Percentiles rank a stretch among this genome's conserved stretches.
These are phyloP conservation scores for Candida railenensis DNA, from an alignment of 805 yeast species.

Conservation along the genomic window DNA sequence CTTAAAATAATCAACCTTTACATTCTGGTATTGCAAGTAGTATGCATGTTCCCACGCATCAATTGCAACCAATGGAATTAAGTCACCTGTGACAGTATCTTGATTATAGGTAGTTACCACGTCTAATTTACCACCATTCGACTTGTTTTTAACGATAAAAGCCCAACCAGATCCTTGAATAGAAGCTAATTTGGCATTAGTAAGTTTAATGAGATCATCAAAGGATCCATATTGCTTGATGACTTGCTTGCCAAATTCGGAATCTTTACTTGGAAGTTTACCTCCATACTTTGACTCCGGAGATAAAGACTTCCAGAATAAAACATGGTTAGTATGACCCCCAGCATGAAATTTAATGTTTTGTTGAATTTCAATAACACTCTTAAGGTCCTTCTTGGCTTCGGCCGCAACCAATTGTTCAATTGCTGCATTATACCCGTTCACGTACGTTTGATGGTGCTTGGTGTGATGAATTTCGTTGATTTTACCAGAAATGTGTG, in stretches of 20 bases:
- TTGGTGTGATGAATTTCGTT: constrained; percentile 49
- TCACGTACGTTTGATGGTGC: constrained; percentile 52
- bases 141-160: constrained; percentile 46
- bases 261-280: constrained; percentile 47
- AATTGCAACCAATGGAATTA: constrained; percentile 47
- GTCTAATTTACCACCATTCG: constrained; percentile 42
- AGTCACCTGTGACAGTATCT: constrained; percentile 46
- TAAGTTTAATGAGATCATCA: constrained; percentile 39
- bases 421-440: constrained; percentile 45
- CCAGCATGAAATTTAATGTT: constrained; percentile 51
- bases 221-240: constrained; percentile 44
- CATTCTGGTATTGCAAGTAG: constrained; percentile 52
- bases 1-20: constrained; percentile 49
- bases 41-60: constrained; percentile 58
- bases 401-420: constrained; percentile 37
- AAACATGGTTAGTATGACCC: constrained; percentile 49
- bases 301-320: constrained; percentile 50
- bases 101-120: constrained; percentile 47
- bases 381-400: constrained; percentile 37
- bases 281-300: constrained; percentile 56
- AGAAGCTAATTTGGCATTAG: constrained; percentile 44
- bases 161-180: constrained; percentile 59
- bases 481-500: constrained; percentile 45
- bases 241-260: constrained; percentile 38
- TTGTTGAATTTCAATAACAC: constrained; percentile 43